phyloP scores from a whole-genome alignment of 2,329 filamentous ascomycete species.

The Sporothrix pseudoabietina region DNA sequence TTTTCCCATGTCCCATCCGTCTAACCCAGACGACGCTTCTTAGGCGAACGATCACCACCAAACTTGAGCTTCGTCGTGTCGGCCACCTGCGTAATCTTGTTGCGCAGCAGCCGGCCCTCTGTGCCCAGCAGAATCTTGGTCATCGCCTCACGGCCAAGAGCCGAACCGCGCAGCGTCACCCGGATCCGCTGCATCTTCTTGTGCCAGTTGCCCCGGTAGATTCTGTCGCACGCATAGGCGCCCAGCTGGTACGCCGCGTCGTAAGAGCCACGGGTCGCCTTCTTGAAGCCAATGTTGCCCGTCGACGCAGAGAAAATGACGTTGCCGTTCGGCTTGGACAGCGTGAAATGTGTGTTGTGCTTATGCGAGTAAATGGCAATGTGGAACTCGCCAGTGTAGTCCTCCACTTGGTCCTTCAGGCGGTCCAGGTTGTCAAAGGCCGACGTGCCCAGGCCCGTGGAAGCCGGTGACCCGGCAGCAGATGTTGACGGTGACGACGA shows the following conservation, averaged over 20 bases:
- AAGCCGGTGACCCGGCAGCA: neutral
- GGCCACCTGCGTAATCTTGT: conserved; percentile 75
- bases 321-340: conserved; percentile 78
- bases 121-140: conserved; percentile 85
- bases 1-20: neutral
- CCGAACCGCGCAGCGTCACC: conserved; percentile 82
- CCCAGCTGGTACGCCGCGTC: conserved; percentile 91
- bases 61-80: conserved; percentile 93
- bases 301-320: conserved; percentile 74
- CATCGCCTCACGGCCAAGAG: conserved; percentile 81
- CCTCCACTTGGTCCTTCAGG: conserved; percentile 40
- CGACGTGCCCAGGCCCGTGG: neutral
- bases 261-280: conserved; percentile 77
- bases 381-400: conserved; percentile 64
- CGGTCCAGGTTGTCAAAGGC: conserved; percentile 30
- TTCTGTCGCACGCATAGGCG: conserved; percentile 77
- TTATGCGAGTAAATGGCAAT: conserved; percentile 84
- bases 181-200: conserved; percentile 76
- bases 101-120: conserved; percentile 75
- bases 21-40: conserved; percentile 76
- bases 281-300: conserved; percentile 90
- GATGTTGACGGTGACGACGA: neutral
- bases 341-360: conserved; percentile 94
- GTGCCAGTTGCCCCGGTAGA: conserved; percentile 79
- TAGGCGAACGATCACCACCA: conserved; percentile 85